Evolutionary conservation across 2,329 filamentous ascomycete genomes (phyloP).

Genomic region (Aspergillus brunneoviolaceus): DNA sequence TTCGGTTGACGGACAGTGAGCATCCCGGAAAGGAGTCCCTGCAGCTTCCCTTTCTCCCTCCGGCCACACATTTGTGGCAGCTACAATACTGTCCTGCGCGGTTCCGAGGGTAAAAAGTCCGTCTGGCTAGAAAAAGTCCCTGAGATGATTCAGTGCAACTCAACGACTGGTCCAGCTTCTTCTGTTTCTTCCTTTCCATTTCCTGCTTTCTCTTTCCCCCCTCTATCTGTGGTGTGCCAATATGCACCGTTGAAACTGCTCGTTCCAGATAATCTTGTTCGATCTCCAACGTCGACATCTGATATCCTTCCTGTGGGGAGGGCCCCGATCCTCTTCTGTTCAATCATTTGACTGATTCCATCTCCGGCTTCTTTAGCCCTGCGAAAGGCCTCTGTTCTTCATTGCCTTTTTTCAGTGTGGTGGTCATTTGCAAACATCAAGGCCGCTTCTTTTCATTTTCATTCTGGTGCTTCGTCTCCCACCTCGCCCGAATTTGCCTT

Average conservation of each 20-base stretch:
- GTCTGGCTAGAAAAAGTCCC: slow-evolving; percentile 23
- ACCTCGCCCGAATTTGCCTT: neutral
- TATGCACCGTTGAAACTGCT: slow-evolving; percentile 26
- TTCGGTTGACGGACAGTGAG: slow-evolving; percentile 14
- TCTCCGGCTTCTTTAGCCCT: slow-evolving; percentile 10
- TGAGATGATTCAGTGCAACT: slow-evolving; percentile 22
- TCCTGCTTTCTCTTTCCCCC: slow-evolving; percentile 17
- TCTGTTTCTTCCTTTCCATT: slow-evolving; percentile 16
- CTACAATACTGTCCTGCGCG: slow-evolving; percentile 21
- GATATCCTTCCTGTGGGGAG: slow-evolving; percentile 15
- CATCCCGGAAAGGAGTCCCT: slow-evolving; percentile 29
- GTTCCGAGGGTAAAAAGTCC: slow-evolving; percentile 23
- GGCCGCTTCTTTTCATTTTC: neutral
- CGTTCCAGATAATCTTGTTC: slow-evolving; percentile 21
- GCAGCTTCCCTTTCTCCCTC: slow-evolving; percentile 31
- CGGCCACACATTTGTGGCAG: slow-evolving; percentile 21
- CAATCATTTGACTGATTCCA: slow-evolving; percentile 14
- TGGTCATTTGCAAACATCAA: neutral
- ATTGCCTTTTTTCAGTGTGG: neutral
- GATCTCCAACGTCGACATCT: slow-evolving; percentile 19
- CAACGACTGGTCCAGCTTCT: slow-evolving; percentile 19
- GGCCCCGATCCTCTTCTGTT: slow-evolving; percentile 16
- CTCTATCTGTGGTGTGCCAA: slow-evolving; percentile 18
- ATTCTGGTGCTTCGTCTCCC: neutral
- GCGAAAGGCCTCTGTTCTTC: slow-evolving; percentile 5